These are phyloP conservation scores for Sarcodon sp. DNA, from an alignment of 768 basidiomycete species.

Conservation along the genomic window DNA sequence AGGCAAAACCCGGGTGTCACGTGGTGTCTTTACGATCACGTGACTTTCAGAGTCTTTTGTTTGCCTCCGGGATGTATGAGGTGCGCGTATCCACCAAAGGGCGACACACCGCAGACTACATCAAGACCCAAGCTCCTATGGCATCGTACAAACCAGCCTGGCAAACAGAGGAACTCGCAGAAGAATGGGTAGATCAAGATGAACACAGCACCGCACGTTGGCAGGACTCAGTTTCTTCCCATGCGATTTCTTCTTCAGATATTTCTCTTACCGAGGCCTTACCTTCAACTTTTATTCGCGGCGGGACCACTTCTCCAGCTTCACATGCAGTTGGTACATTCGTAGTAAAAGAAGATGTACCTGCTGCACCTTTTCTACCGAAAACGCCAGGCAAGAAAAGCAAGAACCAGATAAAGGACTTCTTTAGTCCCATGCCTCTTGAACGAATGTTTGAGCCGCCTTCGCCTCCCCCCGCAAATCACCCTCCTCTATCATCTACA, in stretches of 20 bases:
- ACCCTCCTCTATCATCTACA: slow-evolving; percentile 9
- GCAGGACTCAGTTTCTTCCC: slow-evolving; percentile 18
- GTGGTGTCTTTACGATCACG: too few species aligned
- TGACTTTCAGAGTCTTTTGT: too few species aligned
- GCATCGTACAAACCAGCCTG: slow-evolving; percentile 40
- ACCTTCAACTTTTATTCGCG: slow-evolving; percentile 20
- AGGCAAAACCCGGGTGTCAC: too few species aligned
- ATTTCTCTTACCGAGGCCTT: slow-evolving; percentile 6
- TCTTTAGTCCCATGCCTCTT: slow-evolving; percentile 80
- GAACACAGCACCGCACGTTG: slow-evolving; percentile 18
- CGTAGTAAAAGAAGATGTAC: slow-evolving; percentile 58
- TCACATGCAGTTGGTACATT: slow-evolving; percentile 51
- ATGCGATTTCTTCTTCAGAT: slow-evolving; percentile 9
- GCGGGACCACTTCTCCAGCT: slow-evolving; percentile 26
- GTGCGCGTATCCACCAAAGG: too few species aligned
- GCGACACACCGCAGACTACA: too few species aligned
- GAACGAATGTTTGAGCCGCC: slow-evolving; percentile 94
- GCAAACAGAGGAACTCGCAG: slow-evolving; percentile 83
- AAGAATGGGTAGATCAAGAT: slow-evolving; percentile 78
- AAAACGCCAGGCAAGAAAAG: slow-evolving; percentile 54
- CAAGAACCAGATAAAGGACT: slow-evolving; percentile 56
- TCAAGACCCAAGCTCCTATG: too few species aligned
- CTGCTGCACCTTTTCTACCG: slow-evolving; percentile 38
- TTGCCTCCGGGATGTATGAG: too few species aligned
- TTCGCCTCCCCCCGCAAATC: slow-evolving; percentile 44